A percentile compares a stretch with the other conserved stretches of the same genome.
Evolutionary conservation across 306 rosid species (phyloP).

Genomic region (Sophora flavescens): DNA sequence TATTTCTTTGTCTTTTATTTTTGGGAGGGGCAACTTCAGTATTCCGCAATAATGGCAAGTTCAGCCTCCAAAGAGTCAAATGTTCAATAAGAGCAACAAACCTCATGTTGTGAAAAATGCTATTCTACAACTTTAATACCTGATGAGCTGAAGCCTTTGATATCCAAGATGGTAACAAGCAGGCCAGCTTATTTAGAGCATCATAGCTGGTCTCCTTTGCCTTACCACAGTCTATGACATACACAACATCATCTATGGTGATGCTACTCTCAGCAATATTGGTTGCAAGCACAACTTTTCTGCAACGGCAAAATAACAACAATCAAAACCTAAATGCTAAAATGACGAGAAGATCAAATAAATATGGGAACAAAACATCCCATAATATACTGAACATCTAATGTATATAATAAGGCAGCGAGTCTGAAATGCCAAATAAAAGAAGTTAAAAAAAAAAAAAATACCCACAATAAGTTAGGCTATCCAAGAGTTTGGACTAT

Average conservation of each 20-base stretch:
- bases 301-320: constrained; percentile 52
- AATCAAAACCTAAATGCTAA: constrained; percentile 40
- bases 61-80: constrained; percentile 19
- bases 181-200: constrained; percentile 93
- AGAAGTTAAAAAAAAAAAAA: constrained; percentile 9
- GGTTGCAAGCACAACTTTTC: constrained; percentile 96
- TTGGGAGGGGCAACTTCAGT: constrained; percentile 6
- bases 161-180: constrained; percentile 95
- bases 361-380: constrained; percentile 12
- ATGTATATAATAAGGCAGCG: constrained; percentile 5
- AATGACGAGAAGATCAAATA: constrained; percentile 30
- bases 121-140: constrained; percentile 59
- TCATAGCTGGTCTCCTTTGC: constrained; percentile 99
- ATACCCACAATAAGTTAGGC: not conserved
- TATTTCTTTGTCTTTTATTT: constrained; percentile 32
- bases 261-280: constrained; percentile 99
- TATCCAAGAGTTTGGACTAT: constrained; percentile 12
- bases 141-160: constrained; percentile 98
- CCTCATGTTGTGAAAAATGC: not conserved
- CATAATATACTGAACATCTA: not conserved
- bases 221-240: constrained; percentile 96
- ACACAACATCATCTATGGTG: constrained; percentile 95
- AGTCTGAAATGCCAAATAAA: not conserved
- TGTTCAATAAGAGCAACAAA: constrained; percentile 38
- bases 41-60: constrained; percentile 33